Evolutionary conservation across 306 rosid genomes (phyloP), one percentile per base, ranked within the genome.

Genomic region (Quercus wislizeni): DNA sequence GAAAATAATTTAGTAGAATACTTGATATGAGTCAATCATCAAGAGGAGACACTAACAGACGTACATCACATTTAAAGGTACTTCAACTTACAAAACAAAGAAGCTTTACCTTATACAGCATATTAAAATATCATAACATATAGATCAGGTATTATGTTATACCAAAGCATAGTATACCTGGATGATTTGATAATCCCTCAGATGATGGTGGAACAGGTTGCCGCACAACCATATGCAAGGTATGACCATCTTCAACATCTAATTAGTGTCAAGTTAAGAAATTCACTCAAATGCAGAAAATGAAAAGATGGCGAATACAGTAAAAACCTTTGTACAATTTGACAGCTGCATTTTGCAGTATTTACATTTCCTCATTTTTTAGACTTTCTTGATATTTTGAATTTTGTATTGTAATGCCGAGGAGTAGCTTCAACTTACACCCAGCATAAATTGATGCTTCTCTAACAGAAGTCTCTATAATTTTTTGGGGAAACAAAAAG

Each of bases 211-310:
- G 87, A 81, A 85, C 69, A 69, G 98, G 94, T 65, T 96, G 97
- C 87, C 99, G 90, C 76, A 83, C 91, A 83, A 96, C 98, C 92
- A 96, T 33, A 87, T 93, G 99, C 86, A 96, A 90, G 84, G 99
- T 96, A 82, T 96, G 98, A 78, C 99, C 99, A 83, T 96, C 99
- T 85, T 96, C 99, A 82, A 96, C 99, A 81, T 96, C 99, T 96
- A 80, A 83, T 73, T 80, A 61, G 58, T 68, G 87, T 93, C 88
- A 93, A 80, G 88, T 81, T 35, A 78, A 72, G 83, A 87, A 85
- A 80, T 74, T 41, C 55, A 54, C 58, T 76, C 62, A 76, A 68
- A 73, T 41, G 75, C 59, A 28, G 70, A 33, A 33, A n/a, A 52
- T 76, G 71, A 71, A 84, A 74, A 19, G 52, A 21, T 46, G 43